Base-by-base conservation (phyloP, 441 rosid genomes). In the Euphorbia corollata region DNA sequence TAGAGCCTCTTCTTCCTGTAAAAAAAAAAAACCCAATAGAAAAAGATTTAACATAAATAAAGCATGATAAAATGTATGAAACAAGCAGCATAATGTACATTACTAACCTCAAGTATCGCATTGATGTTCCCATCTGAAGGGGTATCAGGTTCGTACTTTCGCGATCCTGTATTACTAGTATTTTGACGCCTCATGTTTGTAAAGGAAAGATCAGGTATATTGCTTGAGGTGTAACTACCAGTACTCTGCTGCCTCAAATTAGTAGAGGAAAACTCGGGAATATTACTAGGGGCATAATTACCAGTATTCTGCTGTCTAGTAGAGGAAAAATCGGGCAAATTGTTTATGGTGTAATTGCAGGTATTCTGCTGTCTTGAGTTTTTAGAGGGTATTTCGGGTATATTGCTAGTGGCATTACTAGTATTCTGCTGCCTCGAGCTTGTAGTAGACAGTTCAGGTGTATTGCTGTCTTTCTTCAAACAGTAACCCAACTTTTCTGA, bases 1-100 rank as follows among this genome's bases (percentile, higher is more conserved):
- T 69, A 94, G 79, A 59, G 96, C 96, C 76, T 88, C 98, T 83
- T 94, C 99, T 75, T 94, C 99, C 97, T 89, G 73, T 45, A 72
- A 57, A 78, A 34, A 72, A 57, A 78, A 34, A 57, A 55, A 55
- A 15, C 19, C 19, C 18, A 48, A 13, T 56, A 45, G 66, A 60
- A 22, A 60, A 53, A 63, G 63, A 39, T 41, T 20, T n/a, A n/a
- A n/a, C n/a, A 27, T 27, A 27, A 27, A 27, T 27, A 27, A 27
- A 39, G 6, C n/a, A 32, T 4, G 55, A 27, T 5, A 55, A 65
- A 19, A 18, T 1, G n/a, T 5, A 54, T 48, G 10, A 27, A 51
- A 50, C 11, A 8, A 54, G 27, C 38, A 71, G 30, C 58, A 65
- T 39, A 30, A 12, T 38, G 13, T 41, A 38, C 47, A 74, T 64